Evolutionary conservation across 2,329 filamentous ascomycete species (phyloP), one percentile per base, ranked within the genome.

Genomic region (Sarocladium oryzae): DNA sequence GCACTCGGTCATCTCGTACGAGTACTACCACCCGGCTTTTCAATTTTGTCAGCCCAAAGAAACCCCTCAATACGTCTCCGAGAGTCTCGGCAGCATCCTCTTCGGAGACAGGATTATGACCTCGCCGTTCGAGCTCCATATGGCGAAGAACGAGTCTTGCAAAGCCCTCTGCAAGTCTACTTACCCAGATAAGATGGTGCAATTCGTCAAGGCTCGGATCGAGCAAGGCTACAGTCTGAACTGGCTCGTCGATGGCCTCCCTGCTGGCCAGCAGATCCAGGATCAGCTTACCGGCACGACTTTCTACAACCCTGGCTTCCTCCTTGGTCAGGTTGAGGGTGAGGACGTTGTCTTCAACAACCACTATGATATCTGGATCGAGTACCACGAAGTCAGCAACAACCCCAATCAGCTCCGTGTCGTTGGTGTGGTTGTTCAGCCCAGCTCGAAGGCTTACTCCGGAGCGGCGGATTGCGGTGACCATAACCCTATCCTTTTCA

Each of bases 61-160:
- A 54, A 89, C 89, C 2, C 84, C 90, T 8, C 69, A 91, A 65
- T 80, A 87, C 72, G 82, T 95, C 20, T 85, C 88, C 36, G 93
- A 96, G 71, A 69, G 68, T 55, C 70, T 99, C 56, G 93, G 93
- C 21, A 96, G 92, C 75, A 99, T 99, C 64, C 71, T 99, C 49
- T 99, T 99, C 61, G 93, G 93, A 58, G 93, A 99, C 71, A 83
- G 93, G 52, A 99, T 99, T 72, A 89, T 89, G 72, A 95, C 89
- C n/a, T 97, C 92, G 32, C 89, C 92, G 0, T 96, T 95, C 63
- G 83, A 96, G 63, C 75, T 97, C 54, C 80, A 82, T 58, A 96
- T 99, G 91, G 82, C 72, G 51, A 74, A 82, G 56, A 93, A 99
- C 65, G 88, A 96, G 68, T 85, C 84, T 0, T 99, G 93, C 74